phyloP scores from a whole-genome alignment of 768 basidiomycete genomes.

The Lepiota subincarnata region DNA sequence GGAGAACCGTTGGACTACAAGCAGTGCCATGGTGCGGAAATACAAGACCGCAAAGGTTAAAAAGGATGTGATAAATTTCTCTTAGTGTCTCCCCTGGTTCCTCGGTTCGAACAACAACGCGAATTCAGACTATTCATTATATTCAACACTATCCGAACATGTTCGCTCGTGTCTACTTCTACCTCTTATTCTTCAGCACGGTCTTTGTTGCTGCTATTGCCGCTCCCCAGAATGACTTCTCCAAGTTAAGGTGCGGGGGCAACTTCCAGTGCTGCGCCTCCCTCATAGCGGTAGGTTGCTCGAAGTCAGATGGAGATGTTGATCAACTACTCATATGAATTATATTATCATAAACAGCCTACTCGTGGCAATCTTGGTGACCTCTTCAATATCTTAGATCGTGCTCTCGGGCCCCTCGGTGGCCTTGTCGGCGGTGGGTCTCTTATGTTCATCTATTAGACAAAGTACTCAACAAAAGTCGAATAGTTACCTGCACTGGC shows the following conservation, averaged over 20 bases:
- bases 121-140: slow-evolving; percentile 1
- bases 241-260: slow-evolving; percentile 19
- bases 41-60: no score
- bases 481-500: no score
- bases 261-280: slow-evolving; percentile 19
- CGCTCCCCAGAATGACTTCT: not conserved
- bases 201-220: slow-evolving; percentile 16
- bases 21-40: no score
- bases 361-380: no score
- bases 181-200: slow-evolving; percentile 15
- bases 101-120: slow-evolving; percentile 3
- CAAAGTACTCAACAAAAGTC: no score
- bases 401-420: no score
- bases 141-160: slow-evolving; percentile 8
- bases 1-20: no score
- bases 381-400: no score
- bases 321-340: no score
- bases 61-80: slow-evolving; percentile 6
- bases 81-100: not conserved
- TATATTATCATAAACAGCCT: no score
- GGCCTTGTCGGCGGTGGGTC: no score
- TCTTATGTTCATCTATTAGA: no score
- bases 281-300: slow-evolving; percentile 14
- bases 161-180: slow-evolving; percentile 18
- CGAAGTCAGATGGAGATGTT: not conserved